Base-by-base conservation (phyloP, 345 rosid genomes). In the Nephelium lappaceum region DNA sequence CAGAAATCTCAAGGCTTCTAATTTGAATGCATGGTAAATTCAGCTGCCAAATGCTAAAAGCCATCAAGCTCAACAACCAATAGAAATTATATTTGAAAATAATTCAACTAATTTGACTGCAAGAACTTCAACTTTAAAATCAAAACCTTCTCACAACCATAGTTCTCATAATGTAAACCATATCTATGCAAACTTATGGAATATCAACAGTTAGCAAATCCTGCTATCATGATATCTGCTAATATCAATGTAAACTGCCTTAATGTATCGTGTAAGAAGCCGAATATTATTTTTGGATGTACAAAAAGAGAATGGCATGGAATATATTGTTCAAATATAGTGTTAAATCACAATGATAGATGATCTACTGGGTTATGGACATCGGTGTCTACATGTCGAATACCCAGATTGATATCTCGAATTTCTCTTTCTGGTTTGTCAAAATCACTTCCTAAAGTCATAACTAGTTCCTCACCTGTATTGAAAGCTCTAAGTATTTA, bases 391-490 rank as follows among this genome's bases (percentile, higher is more conserved):
- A 96, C 99, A 45, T 96, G 98, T 43, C 92, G 93, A 78, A 96
- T 91, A 61, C 99, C 98, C 0, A 97, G 99, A 77, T 94, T 98
- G 78, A 96, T 31, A 3, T 92, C 97, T 68, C 92, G 97, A 49
- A 96, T 96, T 87, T 96, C 97, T 81, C 88, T 90, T 81, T 96
- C 99, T 16, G 94, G 91, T 85, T 97, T 85, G 75, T 92, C 97
- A n/a, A 96, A 98, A 85, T 96, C 99, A 12, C 97, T 88, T 71
- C 99, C 98, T 81, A 96, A 89, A 75, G 97, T 98, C 42, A 93
- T 94, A 24, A 96, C 99, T 53, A 2, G 3, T 31, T 31, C 99
- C 88, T 96, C 99, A 67, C 99, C 99, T 93, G 88, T 81, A 85
- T 78, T n/a, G 47, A 47, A 4, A 31, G 3, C 36, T 31, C 36